Evolutionary conservation across 108 stramenopile genomes (phyloP).

Genomic region (Nannochloropsis gaditana): DNA sequence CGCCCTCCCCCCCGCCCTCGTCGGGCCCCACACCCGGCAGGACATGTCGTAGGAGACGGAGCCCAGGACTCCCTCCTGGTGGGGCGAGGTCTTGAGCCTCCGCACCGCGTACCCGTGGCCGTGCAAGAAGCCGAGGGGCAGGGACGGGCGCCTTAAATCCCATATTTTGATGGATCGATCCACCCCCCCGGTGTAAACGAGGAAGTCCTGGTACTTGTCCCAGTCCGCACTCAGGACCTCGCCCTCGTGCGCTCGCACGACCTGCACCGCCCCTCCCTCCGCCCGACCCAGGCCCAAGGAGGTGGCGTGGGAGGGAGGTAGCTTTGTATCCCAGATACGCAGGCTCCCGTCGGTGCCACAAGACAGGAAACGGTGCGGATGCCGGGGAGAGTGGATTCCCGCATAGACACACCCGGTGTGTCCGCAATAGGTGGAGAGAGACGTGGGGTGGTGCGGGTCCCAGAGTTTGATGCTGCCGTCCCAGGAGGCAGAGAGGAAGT

Average conservation of each 20-base stretch:
- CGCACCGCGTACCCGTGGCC: slow-evolving; percentile 49
- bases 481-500: slow-evolving; percentile 48
- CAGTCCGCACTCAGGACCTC: slow-evolving; percentile 52
- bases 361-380: slow-evolving; percentile 39
- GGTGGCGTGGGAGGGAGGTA: slow-evolving; percentile 14
- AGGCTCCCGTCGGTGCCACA: slow-evolving; percentile 48
- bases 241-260: slow-evolving; percentile 42
- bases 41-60: slow-evolving; percentile 50
- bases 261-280: background rate
- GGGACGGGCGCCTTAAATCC: background rate
- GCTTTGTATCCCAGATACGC: slow-evolving; percentile 42
- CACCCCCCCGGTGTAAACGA: slow-evolving; percentile 22
- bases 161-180: background rate
- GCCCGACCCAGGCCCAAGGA: no score
- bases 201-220: slow-evolving; percentile 50
- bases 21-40: slow-evolving; percentile 41
- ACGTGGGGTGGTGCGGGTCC: slow-evolving; percentile 32
- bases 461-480: slow-evolving; percentile 50
- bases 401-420: slow-evolving; percentile 32
- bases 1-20: background rate
- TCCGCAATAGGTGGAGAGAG: slow-evolving; percentile 40
- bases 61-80: slow-evolving; percentile 33
- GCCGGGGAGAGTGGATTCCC: slow-evolving; percentile 40
- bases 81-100: slow-evolving; percentile 45
- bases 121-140: slow-evolving; percentile 31